phyloP scores from a whole-genome alignment of 1,284 basidiomycete species.

The Ceratobasidium sp. region DNA sequence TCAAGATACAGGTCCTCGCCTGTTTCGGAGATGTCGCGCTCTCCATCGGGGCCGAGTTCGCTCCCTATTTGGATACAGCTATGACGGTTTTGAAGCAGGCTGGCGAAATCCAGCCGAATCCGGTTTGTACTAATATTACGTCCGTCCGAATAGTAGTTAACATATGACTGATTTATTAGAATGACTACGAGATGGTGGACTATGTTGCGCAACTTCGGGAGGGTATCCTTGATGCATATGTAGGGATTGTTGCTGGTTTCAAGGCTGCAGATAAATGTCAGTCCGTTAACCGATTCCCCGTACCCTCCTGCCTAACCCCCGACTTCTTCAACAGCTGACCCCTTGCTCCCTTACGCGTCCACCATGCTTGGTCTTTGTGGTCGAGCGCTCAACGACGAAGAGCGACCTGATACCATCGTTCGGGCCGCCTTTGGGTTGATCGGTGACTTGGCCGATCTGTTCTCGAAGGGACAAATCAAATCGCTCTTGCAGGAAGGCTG shows the following conservation, averaged over 20 bases:
- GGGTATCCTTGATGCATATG: conserved; percentile 97
- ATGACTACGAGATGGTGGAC: conserved; percentile 91
- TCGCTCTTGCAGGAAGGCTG: conserved; percentile 87
- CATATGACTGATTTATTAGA: conserved; percentile 58
- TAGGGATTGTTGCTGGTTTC: conserved; percentile 91
- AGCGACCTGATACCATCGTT: conserved; percentile 83
- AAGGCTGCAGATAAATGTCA: conserved; percentile 84
- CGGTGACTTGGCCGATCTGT: conserved; percentile 93
- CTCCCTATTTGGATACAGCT: conserved; percentile 90
- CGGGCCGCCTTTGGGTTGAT: conserved; percentile 85
- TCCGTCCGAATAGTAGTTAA: conserved; percentile 28
- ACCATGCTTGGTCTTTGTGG: conserved; percentile 87
- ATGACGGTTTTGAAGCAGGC: conserved; percentile 95
- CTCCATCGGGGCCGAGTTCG: conserved; percentile 88
- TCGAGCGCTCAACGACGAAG: conserved; percentile 84
- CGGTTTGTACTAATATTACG: conserved; percentile 66
- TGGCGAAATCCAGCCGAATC: conserved; percentile 85
- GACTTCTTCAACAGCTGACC: conserved; percentile 60
- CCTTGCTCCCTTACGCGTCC: conserved; percentile 81
- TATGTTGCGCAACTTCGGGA: conserved; percentile 93
- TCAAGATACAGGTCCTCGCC: conserved; percentile 95
- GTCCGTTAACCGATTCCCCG: conserved; percentile 48
- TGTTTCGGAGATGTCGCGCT: conserved; percentile 98
- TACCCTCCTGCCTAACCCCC: not conserved
- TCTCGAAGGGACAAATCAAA: conserved; percentile 81